Evolutionary conservation across 305 asterid species (phyloP).

Genomic region (Fraxinus xanthoxyloides): DNA sequence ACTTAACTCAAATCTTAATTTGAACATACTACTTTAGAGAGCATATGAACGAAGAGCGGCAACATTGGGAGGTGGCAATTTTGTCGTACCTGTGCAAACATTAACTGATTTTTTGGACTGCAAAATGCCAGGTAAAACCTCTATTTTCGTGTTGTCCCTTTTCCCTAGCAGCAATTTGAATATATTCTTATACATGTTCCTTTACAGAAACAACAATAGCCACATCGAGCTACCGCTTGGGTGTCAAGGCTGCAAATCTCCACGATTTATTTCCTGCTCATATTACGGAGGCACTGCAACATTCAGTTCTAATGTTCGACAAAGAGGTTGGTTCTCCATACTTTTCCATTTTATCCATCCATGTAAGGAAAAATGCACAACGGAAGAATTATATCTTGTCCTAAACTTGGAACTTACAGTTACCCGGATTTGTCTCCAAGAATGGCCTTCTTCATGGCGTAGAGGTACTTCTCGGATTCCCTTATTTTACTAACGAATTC

Average conservation of each 20-base stretch:
- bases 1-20: neutral
- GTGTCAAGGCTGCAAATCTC: slow-evolving; percentile 83
- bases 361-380: neutral
- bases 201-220: slow-evolving; percentile 66
- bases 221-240: slow-evolving; percentile 84
- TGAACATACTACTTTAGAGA: slow-evolving; percentile 41
- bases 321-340: slow-evolving; percentile 54
- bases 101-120: slow-evolving; percentile 70
- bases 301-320: slow-evolving; percentile 66
- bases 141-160: neutral
- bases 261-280: slow-evolving; percentile 69
- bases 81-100: slow-evolving; percentile 83
- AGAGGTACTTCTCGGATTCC: slow-evolving; percentile 53
- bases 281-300: slow-evolving; percentile 74
- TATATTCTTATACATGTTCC: slow-evolving; percentile 19
- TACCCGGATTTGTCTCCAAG: slow-evolving; percentile 76
- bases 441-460: slow-evolving; percentile 92
- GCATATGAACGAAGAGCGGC: slow-evolving; percentile 77
- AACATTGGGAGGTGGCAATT: slow-evolving; percentile 86
- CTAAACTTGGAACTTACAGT: slow-evolving; percentile 39
- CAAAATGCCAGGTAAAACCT: slow-evolving; percentile 56
- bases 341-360: neutral
- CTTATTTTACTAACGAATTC: neutral
- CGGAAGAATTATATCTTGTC: neutral
- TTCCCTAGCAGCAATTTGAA: neutral